Conservation (phyloP, 306 rosid genomes). For the Glycyrrhiza uralensis region DNA sequence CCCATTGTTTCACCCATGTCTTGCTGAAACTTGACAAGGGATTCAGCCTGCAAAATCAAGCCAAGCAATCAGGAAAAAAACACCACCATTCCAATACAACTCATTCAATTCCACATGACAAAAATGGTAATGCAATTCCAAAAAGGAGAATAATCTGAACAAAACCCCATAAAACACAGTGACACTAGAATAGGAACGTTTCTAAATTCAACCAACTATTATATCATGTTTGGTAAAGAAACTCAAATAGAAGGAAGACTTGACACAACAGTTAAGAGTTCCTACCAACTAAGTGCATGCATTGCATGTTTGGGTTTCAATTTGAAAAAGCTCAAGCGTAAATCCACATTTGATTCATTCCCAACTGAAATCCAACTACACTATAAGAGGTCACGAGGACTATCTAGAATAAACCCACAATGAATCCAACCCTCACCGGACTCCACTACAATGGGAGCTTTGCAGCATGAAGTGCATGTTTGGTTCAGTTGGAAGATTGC, state of each 20-base stretch:
- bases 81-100: neutral
- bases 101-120: neutral
- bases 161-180: constrained; percentile 4
- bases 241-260: neutral
- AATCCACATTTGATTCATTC: too few species aligned
- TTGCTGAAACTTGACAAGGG: constrained; percentile 91
- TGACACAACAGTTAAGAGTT: neutral
- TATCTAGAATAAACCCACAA: neutral
- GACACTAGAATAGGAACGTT: neutral
- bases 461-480: too few species aligned
- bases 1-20: constrained; percentile 97
- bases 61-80: constrained; percentile 6
- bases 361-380: too few species aligned
- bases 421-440: neutral
- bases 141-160: constrained; percentile 6
- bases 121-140: constrained; percentile 16
- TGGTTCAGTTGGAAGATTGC: too few species aligned
- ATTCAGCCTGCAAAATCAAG: constrained; percentile 71
- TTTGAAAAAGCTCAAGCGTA: too few species aligned
- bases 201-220: constrained; percentile 10
- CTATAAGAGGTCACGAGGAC: neutral
- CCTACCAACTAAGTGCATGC: neutral
- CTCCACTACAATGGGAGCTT: too few species aligned
- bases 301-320: too few species aligned
- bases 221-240: neutral